These are phyloP conservation scores for Naganishia onofrii DNA, from an alignment of 768 basidiomycete species.

Conservation along the genomic window DNA sequence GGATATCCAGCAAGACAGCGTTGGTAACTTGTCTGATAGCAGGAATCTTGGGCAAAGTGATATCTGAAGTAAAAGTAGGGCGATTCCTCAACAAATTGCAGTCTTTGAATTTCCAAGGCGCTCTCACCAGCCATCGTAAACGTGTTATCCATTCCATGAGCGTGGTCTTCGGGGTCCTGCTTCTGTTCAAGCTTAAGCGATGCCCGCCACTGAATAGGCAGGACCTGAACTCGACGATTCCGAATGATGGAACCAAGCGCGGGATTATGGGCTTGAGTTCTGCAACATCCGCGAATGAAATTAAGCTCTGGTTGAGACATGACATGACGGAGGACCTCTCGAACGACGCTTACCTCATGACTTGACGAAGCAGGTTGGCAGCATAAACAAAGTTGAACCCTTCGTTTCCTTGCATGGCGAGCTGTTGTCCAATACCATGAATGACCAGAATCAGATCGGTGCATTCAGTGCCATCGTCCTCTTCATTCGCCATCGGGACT, in stretches of 20 bases:
- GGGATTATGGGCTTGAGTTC: slow-evolving; percentile 53
- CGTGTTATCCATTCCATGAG: slow-evolving; percentile 55
- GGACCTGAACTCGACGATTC: slow-evolving; percentile 54
- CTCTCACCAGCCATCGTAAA: slow-evolving; percentile 52
- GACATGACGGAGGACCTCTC: background rate
- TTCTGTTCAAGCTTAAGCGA: slow-evolving; percentile 50
- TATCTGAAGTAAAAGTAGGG: slow-evolving; percentile 40
- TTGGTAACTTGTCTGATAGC: slow-evolving; percentile 56
- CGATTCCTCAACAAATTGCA: background rate
- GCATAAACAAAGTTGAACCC: slow-evolving; percentile 56
- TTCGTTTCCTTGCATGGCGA: slow-evolving; percentile 53
- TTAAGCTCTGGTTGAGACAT: background rate
- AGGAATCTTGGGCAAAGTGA: slow-evolving; percentile 56
- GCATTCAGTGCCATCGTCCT: slow-evolving; percentile 47
- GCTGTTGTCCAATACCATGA: slow-evolving; percentile 56
- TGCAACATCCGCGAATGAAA: slow-evolving; percentile 15
- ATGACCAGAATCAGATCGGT: slow-evolving; percentile 56
- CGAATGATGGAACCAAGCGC: slow-evolving; percentile 55
- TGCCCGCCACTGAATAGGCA: slow-evolving; percentile 56
- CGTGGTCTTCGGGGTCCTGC: slow-evolving; percentile 50
- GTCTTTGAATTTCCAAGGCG: background rate
- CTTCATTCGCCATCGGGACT: slow-evolving; percentile 42
- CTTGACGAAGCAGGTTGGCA: slow-evolving; percentile 54
- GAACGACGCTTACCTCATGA: slow-evolving; percentile 45
- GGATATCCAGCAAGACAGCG: slow-evolving; percentile 54